Evolutionary conservation across 805 yeast species (phyloP), one percentile per base, ranked within the genome.

Genomic region (Saccharomycopsis sp.): DNA sequence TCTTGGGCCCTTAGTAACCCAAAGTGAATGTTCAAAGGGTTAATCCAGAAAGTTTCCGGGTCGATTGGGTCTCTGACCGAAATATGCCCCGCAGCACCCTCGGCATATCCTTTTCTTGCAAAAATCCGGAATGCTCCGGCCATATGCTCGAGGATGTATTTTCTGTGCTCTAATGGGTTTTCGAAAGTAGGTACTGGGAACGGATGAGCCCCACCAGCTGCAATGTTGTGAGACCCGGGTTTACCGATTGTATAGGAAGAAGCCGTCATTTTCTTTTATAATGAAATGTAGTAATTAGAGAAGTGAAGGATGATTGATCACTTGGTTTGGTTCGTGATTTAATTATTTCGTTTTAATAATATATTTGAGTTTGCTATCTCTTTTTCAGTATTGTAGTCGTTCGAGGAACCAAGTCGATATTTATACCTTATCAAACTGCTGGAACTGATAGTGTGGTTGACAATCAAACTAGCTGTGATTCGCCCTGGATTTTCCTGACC

Each of bases 81-180:
- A 59, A 89, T 89, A 69, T 89, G 97, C 22, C 97, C 97, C 0
- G 96, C 90, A 20, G 83, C 70, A 15, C 96, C 96, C 69, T 87
- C 90, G 17, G 84, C 76, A 70, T 73, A 89, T 17, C 89, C 89
- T 64, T 80, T 82, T 67, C 96, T 78, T n/a, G 89, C 91, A 69
- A 89, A 87, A 1, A 86, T 80, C 62, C 96, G 78, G 75, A 89
- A 89, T 0, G 93, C 92, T 38, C 85, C 94, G 1, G 96, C 96
- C 85, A 86, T 82, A 66, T 89, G 96, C 67, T 87, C 81, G 54
- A 78, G 68, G 58, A 81, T 70, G 81, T 83, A 82, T 65, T 77
- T 73, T 60, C 88, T 72, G 63, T 84, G 77, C 38, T 73, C 75
- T 38, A 70, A 65, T 52, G 77, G 76, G 64, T 80, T 80, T 3